A percentile compares a stretch with the other conserved stretches of the same genome.
phyloP scores from a whole-genome alignment of 2,329 filamentous ascomycete genomes.

The Fusarium sp. region DNA sequence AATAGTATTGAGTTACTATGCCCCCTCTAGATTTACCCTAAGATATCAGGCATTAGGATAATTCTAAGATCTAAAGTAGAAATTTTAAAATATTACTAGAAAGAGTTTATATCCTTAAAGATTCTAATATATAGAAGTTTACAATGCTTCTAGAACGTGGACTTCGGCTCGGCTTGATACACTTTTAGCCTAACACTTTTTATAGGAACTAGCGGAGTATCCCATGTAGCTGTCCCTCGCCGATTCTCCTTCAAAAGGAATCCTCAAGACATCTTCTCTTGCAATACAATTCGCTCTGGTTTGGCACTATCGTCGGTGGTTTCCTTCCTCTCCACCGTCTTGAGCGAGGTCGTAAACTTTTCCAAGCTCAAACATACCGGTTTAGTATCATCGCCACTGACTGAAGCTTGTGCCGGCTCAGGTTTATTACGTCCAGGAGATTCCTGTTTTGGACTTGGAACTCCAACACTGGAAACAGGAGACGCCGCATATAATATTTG shows the following conservation, averaged over 20 bases:
- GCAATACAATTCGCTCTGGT: too few species aligned
- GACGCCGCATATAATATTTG: background rate
- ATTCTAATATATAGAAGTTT: accelerated
- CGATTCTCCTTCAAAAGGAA: accelerated
- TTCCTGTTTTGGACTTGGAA: background rate
- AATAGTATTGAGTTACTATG: accelerated
- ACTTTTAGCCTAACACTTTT: background rate
- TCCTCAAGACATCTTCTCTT: background rate
- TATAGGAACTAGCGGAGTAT: background rate
- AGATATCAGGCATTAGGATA: background rate
- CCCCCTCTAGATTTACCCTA: too few species aligned
- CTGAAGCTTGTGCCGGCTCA: background rate
- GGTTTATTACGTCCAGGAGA: background rate
- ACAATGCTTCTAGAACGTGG: accelerated
- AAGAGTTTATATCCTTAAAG: too few species aligned
- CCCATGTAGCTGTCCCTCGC: too few species aligned
- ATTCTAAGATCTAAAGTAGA: background rate
- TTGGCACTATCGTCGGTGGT: background rate
- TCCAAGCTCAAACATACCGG: background rate
- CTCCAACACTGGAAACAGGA: background rate
- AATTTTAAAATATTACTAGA: background rate
- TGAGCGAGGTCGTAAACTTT: background rate
- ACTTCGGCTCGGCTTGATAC: too few species aligned
- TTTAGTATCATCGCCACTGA: background rate
- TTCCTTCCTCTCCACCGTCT: background rate